These are phyloP conservation scores for Vitis hybrid DNA, from an alignment of 177 flowering plant genomes.

Conservation along the genomic window DNA sequence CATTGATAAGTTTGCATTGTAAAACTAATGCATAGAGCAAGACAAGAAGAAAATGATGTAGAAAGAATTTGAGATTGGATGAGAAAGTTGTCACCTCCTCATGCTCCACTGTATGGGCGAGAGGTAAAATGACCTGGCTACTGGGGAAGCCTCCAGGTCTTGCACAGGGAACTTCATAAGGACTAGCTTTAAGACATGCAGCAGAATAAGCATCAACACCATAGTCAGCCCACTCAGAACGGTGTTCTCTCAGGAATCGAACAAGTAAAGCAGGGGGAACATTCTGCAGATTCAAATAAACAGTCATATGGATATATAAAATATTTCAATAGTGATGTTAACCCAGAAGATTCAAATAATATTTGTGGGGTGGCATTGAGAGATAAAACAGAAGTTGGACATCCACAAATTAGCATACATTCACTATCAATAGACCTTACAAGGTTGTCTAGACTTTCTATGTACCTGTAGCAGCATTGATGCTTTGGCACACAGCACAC, in stretches of 20 bases:
- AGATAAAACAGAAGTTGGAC: no score
- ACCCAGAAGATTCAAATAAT: no score
- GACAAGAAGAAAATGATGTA: background rate
- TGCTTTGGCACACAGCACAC: slow-evolving; percentile 83
- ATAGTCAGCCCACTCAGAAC: slow-evolving; percentile 87
- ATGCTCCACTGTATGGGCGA: slow-evolving; percentile 73
- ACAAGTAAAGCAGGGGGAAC: slow-evolving; percentile 83
- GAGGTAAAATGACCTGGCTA: slow-evolving; percentile 71
- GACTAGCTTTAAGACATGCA: slow-evolving; percentile 52
- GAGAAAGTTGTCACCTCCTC: slow-evolving; percentile 55
- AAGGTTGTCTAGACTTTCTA: background rate
- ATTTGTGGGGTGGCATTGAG: no score
- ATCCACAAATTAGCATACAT: no score
- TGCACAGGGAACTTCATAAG: slow-evolving; percentile 56
- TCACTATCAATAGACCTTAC: background rate
- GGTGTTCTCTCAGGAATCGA: slow-evolving; percentile 80
- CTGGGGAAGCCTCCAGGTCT: slow-evolving; percentile 54
- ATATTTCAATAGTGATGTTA: no score
- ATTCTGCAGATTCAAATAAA: slow-evolving; percentile 38
- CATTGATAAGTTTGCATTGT: background rate
- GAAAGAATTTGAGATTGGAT: background rate
- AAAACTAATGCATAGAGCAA: background rate
- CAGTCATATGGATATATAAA: background rate
- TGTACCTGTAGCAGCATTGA: slow-evolving; percentile 84
- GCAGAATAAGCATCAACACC: slow-evolving; percentile 78